Evolutionary conservation across 352 stramenopile species (phyloP), one percentile per base, ranked within the genome.

Genomic region (Phytopythium mirpurense): DNA sequence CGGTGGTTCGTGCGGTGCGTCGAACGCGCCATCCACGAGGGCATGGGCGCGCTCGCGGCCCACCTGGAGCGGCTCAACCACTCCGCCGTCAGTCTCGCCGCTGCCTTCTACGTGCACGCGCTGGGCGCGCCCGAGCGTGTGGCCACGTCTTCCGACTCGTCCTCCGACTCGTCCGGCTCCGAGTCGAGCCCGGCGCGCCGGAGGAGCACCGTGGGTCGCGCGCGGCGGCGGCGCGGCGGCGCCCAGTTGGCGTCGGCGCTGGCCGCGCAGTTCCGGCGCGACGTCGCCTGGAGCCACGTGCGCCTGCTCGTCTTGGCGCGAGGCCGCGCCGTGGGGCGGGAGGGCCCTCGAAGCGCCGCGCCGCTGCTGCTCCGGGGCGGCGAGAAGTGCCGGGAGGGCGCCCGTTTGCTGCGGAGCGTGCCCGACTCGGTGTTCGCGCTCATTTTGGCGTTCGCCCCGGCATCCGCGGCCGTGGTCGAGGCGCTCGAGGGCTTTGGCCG

Each of bases 361-460:
- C n/a, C n/a, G n/a, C n/a, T n/a, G n/a, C n/a, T n/a, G n/a, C n/a
- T n/a, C n/a, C n/a, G n/a, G n/a, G n/a, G 41, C 19, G 40, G 12
- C 21, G 19, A 5, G 19, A n/a, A n/a, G n/a, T n/a, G n/a, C n/a
- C n/a, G n/a, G 10, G 21, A 21, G 24, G 19, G 23, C 41, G 41
- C 29, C 12, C 47, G 43, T 19, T 32, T 32, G 9, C 31, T 53
- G 32, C 19, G 32, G n/a, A 15, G 29, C 1, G 2, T n/a, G n/a
- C 47, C 47, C 11, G 47, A 34, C 34, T 32, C 47, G 6, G 47
- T 53, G 47, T 53, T 53, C 47, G 32, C 29, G 47, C 47, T 53
- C 47, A 34, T 53, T 12, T 5, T 53, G 31, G 27, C 47, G 19
- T 53, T 53, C 32, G 32, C 43, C 6, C 47, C 32, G 14, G 9